phyloP scores from a whole-genome alignment of 768 basidiomycete genomes.

The Russula lepida region DNA sequence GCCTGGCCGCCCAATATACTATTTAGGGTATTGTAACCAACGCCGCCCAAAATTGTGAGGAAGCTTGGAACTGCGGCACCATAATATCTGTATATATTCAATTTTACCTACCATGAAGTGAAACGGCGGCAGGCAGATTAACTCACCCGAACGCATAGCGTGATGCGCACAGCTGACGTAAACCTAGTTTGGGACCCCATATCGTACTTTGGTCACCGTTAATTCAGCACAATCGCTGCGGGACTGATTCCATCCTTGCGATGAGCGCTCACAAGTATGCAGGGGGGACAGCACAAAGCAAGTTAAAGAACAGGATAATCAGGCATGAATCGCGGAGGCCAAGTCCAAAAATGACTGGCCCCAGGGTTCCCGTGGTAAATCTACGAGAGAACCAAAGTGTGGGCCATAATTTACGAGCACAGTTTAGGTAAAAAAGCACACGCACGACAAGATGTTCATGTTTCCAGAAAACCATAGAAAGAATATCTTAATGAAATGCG shows the following conservation, averaged over 20 bases:
- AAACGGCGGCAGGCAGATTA: constrained; percentile 4
- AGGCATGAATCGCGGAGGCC: constrained; percentile 38
- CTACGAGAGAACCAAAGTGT: constrained; percentile 19
- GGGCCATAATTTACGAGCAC: neutral
- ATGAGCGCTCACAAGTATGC: constrained; percentile 35
- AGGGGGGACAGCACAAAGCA: constrained; percentile 34
- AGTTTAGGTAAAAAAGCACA: neutral
- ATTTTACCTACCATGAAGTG: neutral
- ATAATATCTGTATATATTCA: constrained; percentile 39
- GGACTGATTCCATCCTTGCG: neutral
- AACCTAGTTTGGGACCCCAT: constrained; percentile 72
- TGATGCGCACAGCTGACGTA: constrained; percentile 78
- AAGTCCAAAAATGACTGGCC: constrained; percentile 37
- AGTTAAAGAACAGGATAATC: constrained; percentile 39
- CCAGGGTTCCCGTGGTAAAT: constrained; percentile 43
- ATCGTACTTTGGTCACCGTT: constrained; percentile 35
- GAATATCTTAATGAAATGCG: constrained; percentile 34
- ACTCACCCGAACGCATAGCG: constrained; percentile 48
- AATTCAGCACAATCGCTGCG: neutral
- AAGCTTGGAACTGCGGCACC: constrained; percentile 41
- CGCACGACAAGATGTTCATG: constrained; percentile 34
- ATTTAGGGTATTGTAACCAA: constrained; percentile 51
- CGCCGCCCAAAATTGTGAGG: constrained; percentile 42
- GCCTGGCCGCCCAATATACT: constrained; percentile 57
- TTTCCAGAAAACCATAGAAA: constrained; percentile 35